These are phyloP conservation scores for Rhodotorula sp. DNA, from an alignment of 1,284 basidiomycete species.

Conservation along the genomic window DNA sequence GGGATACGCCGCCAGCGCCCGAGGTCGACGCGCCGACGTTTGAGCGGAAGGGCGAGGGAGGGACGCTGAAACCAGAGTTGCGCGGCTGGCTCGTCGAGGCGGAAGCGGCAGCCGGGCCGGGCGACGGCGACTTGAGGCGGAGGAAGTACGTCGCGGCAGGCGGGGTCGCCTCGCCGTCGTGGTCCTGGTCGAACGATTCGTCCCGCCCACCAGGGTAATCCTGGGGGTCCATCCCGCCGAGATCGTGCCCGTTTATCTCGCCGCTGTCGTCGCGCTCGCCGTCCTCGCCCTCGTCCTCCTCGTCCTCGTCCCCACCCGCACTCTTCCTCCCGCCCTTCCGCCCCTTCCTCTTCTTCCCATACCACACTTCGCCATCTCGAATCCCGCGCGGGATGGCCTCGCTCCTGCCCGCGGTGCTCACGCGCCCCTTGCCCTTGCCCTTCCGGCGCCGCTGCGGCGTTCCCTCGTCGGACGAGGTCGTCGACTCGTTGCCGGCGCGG, in stretches of 20 bases:
- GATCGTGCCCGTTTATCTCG: slow-evolving; percentile 6
- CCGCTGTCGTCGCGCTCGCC: slow-evolving; percentile 11
- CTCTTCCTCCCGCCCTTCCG: slow-evolving; percentile 14
- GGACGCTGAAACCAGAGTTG: background rate
- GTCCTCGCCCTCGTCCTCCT: slow-evolving; percentile 7
- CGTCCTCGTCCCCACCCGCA: slow-evolving; percentile 2
- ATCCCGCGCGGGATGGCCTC: slow-evolving; percentile 35
- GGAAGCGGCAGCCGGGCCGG: background rate
- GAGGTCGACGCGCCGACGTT: background rate
- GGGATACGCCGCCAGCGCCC: background rate
- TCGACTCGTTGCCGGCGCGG: slow-evolving; percentile 21
- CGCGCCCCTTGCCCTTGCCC: slow-evolving; percentile 35
- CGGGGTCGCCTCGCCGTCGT: slow-evolving; percentile 7
- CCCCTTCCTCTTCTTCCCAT: slow-evolving; percentile 38
- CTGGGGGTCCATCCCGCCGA: slow-evolving; percentile 11
- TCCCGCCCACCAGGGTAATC: slow-evolving; percentile 9
- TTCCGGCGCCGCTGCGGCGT: slow-evolving; percentile 5
- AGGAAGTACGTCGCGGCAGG: slow-evolving; percentile 32
- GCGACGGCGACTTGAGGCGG: slow-evolving; percentile 23
- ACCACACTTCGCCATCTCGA: slow-evolving; percentile 36
- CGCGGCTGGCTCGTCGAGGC: background rate
- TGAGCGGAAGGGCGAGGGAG: slow-evolving; percentile 1
- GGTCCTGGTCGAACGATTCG: background rate
- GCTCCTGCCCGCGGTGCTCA: slow-evolving; percentile 1
- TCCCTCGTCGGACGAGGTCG: slow-evolving; percentile 20